These are phyloP conservation scores for Cupressus sempervirens DNA, from an alignment of 75 land plant genomes.

Conservation along the genomic window DNA sequence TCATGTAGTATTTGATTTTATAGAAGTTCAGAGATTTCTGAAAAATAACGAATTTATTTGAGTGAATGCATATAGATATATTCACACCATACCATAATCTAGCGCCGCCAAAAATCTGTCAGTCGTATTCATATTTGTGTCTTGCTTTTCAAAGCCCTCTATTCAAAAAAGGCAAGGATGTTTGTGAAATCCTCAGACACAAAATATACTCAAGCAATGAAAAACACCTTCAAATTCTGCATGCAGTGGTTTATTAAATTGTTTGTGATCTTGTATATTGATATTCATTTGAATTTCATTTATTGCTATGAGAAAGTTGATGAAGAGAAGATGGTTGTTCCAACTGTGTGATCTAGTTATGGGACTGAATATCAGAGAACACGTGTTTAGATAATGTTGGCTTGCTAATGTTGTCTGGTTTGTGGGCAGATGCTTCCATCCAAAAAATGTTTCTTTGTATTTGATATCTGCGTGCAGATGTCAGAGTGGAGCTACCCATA, in stretches of 20 bases:
- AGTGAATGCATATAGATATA: too few relatives aligned
- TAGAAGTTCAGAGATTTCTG: too few relatives aligned
- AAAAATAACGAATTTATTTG: too few relatives aligned
- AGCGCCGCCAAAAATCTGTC: too few relatives aligned
- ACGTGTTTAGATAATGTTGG: not conserved
- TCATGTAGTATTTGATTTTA: too few relatives aligned
- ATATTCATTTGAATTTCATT: too few relatives aligned
- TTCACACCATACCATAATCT: too few relatives aligned
- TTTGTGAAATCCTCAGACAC: not conserved
- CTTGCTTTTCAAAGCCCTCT: not conserved
- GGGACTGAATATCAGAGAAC: not conserved
- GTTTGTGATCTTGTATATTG: not conserved
- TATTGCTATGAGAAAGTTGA: not conserved
- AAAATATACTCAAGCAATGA: not conserved
- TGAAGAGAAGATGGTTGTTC: not conserved
- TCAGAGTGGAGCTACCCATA: not conserved
- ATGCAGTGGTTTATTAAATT: not conserved
- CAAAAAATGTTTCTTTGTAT: too few relatives aligned
- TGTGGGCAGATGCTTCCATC: not conserved
- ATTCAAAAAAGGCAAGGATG: not conserved
- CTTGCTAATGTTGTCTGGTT: not conserved
- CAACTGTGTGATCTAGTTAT: not conserved
- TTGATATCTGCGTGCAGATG: not conserved
- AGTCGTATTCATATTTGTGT: too few relatives aligned
- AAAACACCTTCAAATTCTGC: not conserved